phyloP scores from a whole-genome alignment of 345 rosid genomes.

The Salix arbutifolia region DNA sequence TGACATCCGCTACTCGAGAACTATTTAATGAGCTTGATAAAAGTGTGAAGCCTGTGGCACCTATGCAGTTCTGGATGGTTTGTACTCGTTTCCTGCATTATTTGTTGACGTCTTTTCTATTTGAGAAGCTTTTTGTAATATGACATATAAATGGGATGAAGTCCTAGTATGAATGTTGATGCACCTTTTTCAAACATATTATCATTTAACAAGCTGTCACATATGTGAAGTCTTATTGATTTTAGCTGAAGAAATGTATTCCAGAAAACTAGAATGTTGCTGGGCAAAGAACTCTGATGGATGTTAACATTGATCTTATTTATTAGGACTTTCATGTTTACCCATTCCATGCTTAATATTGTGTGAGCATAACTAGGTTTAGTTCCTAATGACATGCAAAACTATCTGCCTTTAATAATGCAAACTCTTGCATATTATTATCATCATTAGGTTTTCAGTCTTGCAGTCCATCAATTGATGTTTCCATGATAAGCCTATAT shows the following conservation, averaged over 20 bases:
- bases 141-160: neutral
- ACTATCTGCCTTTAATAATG: neutral
- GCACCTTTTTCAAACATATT: neutral
- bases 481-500: neutral
- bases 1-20: conserved; percentile 91
- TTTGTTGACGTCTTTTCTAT: conserved; percentile 1
- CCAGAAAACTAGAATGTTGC: neutral
- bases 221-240: neutral
- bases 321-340: neutral
- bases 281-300: neutral
- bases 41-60: conserved; percentile 90
- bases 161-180: neutral
- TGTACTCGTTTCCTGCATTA: conserved; percentile 18
- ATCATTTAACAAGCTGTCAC: neutral
- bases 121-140: neutral
- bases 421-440: neutral
- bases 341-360: neutral
- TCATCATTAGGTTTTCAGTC: neutral
- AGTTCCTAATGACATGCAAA: neutral
- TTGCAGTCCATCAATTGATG: neutral
- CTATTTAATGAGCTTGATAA: conserved; percentile 80
- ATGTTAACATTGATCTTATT: neutral
- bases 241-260: neutral
- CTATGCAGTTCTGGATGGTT: conserved; percentile 97
- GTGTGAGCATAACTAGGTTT: neutral